Evolutionary conservation across 176 grass and related monocot genomes (phyloP), one percentile per base, ranked within the genome.

Genomic region (Areca catechu): DNA sequence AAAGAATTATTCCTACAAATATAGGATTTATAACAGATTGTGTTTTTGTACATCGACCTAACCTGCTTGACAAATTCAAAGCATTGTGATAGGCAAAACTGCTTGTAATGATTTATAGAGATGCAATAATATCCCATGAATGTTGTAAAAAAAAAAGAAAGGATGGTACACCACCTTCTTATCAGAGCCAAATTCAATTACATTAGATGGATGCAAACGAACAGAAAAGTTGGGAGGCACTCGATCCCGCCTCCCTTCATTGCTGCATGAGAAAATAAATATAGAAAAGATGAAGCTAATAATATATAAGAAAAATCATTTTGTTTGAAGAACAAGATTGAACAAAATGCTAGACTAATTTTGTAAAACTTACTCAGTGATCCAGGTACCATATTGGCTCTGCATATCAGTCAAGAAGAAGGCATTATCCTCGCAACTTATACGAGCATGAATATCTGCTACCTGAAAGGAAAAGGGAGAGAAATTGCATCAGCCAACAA

Each of bases 341-440:
- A 71, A 7, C 5, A 61, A 61, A 15, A 4, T 25, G 23, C 15
- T 50, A 10, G 17, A 7, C 18, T 60, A 14, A 19, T 14, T 51
- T 77, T 71, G 50, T 15, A 68, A 65, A 7, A 79, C 93, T 77
- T 92, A 97, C 93, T 91, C 78, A 0, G 53, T 77, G 58, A 97
- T 79, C 93, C 87, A 97, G 49, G 86, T 97, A 67, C 93, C 93
- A 20, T 85, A 63, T 78, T 97, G 63, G 25, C 93, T 97, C 65
- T 69, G 70, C 4, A 80, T 71, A 70, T 97, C 87, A 56, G 81
- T 97, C 73, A 97, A 21, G 60, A 85, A 97, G 68, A 97, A 92
- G 53, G 58, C 77, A 59, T 85, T 92, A 22, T 97, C 85, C 60
- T 88, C 92, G 81, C 77, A 88, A 69, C 71, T 83, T 60, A 97